A percentile compares a stretch with the other conserved stretches of the same genome.
Evolutionary conservation across 805 yeast species (phyloP).

Genomic region (Ogataea glucozyma): DNA sequence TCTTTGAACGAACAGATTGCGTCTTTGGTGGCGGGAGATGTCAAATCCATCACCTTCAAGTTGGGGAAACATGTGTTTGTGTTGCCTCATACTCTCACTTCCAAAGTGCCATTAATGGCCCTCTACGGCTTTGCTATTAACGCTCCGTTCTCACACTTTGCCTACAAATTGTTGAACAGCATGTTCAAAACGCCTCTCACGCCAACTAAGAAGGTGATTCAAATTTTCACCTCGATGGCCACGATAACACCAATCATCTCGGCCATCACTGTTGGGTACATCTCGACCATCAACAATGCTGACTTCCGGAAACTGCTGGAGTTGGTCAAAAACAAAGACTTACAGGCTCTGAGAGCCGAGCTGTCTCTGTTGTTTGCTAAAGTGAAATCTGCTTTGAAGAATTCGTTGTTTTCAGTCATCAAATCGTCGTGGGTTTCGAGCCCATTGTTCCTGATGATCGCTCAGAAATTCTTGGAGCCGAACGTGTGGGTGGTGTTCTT

Average conservation of each 20-base stretch:
- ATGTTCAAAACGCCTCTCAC: slow-evolving; percentile 46
- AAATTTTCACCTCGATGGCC: slow-evolving; percentile 50
- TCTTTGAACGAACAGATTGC: slow-evolving; percentile 61
- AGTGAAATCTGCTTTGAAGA: slow-evolving; percentile 39
- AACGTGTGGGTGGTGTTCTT: slow-evolving; percentile 68
- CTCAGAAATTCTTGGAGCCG: slow-evolving; percentile 58
- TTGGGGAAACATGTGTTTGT: slow-evolving; percentile 21
- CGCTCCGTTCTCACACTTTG: slow-evolving; percentile 60
- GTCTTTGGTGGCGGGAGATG: slow-evolving; percentile 49
- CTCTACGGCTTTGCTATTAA: slow-evolving; percentile 54
- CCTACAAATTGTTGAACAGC: slow-evolving; percentile 47
- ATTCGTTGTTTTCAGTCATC: slow-evolving; percentile 47
- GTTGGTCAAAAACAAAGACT: slow-evolving; percentile 10
- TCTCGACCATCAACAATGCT: slow-evolving; percentile 48
- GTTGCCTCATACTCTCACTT: slow-evolving; percentile 43
- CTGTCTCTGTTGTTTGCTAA: slow-evolving; percentile 10
- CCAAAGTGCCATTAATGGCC: slow-evolving; percentile 53
- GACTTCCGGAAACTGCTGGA: slow-evolving; percentile 10
- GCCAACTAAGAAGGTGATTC: slow-evolving; percentile 43
- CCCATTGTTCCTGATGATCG: slow-evolving; percentile 50
- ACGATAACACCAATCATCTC: slow-evolving; percentile 58
- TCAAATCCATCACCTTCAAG: slow-evolving; percentile 27
- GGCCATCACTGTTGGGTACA: slow-evolving; percentile 50
- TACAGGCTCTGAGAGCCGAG: slow-evolving; percentile 18
- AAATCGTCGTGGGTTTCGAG: slow-evolving; percentile 57